Evolutionary conservation across 371 early-diverging fungal genomes (phyloP).

Genomic region (Apophysomyces sp.): DNA sequence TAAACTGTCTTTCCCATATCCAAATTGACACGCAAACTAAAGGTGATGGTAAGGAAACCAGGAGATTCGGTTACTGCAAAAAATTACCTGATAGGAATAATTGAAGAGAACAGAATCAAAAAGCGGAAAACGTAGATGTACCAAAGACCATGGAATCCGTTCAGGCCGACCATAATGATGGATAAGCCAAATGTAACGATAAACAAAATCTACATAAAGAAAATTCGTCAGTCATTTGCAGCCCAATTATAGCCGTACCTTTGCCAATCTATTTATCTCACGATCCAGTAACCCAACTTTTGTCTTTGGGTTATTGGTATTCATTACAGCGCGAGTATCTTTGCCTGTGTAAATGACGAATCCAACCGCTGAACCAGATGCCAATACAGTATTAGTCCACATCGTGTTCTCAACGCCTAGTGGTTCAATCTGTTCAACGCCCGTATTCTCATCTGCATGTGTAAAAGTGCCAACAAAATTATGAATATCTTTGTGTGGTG

Average conservation of each 20-base stretch:
- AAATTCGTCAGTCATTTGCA: neutral
- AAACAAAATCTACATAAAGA: slow-evolving; percentile 69
- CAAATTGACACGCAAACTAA: slow-evolving; percentile 91
- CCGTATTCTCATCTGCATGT: slow-evolving; percentile 44
- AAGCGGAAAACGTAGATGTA: slow-evolving; percentile 93
- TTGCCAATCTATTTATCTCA: slow-evolving; percentile 94
- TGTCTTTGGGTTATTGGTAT: slow-evolving; percentile 93
- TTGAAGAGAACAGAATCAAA: slow-evolving; percentile 96
- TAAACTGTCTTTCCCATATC: slow-evolving; percentile 98
- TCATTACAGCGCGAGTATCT: slow-evolving; percentile 98
- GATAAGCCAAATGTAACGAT: slow-evolving; percentile 83
- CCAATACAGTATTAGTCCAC: slow-evolving; percentile 98
- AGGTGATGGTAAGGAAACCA: neutral
- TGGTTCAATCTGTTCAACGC: slow-evolving; percentile 60
- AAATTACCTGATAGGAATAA: slow-evolving; percentile 92
- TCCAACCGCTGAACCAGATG: slow-evolving; percentile 91
- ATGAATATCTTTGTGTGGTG: slow-evolving; percentile 97
- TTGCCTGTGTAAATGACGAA: slow-evolving; percentile 97
- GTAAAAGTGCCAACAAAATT: slow-evolving; percentile 89
- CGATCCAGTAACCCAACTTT: slow-evolving; percentile 96
- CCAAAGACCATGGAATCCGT: slow-evolving; percentile 89
- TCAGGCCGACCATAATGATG: slow-evolving; percentile 85
- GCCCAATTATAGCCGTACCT: slow-evolving; percentile 54
- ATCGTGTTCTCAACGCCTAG: slow-evolving; percentile 93
- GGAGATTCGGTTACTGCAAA: neutral